phyloP scores from a whole-genome alignment of 768 basidiomycete genomes.

The Neoboletus magnificus region DNA sequence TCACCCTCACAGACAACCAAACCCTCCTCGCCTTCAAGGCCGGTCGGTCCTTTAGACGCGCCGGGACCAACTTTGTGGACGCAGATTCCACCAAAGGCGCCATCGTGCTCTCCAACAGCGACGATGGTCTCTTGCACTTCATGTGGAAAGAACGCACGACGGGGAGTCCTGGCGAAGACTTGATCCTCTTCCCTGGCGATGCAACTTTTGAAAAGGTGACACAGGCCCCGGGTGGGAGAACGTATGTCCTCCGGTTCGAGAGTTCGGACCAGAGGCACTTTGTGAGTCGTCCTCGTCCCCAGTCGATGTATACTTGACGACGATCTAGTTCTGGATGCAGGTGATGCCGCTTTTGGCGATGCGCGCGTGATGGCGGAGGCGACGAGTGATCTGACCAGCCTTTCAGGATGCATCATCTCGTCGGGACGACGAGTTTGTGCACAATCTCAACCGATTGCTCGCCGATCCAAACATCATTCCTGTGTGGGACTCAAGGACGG shows the following conservation, averaged over 20 bases:
- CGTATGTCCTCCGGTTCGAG: constrained; percentile 88
- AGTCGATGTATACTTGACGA: background rate
- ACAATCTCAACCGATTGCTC: constrained; percentile 68
- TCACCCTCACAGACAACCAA: constrained; percentile 26
- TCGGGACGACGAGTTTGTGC: constrained; percentile 70
- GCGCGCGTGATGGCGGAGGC: background rate
- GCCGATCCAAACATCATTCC: constrained; percentile 61
- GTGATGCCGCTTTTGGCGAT: constrained; percentile 34
- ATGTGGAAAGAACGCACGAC: constrained; percentile 74
- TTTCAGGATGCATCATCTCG: constrained; percentile 60
- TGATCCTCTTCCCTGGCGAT: constrained; percentile 85
- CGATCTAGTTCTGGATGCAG: constrained; percentile 81
- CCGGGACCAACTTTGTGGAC: constrained; percentile 65
- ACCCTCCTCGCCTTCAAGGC: constrained; percentile 56
- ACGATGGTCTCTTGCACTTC: constrained; percentile 77
- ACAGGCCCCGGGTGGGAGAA: constrained; percentile 62
- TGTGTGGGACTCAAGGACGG: constrained; percentile 49
- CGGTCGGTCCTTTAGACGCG: constrained; percentile 70
- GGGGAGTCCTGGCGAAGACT: constrained; percentile 65
- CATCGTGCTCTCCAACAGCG: constrained; percentile 61
- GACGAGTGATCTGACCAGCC: background rate
- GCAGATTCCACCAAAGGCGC: constrained; percentile 70
- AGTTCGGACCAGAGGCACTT: constrained; percentile 89
- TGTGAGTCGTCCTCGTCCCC: constrained; percentile 46
- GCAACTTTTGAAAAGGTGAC: constrained; percentile 75